These are phyloP conservation scores for Mrakia blollopis DNA, from an alignment of 768 basidiomycete genomes.

Conservation along the genomic window DNA sequence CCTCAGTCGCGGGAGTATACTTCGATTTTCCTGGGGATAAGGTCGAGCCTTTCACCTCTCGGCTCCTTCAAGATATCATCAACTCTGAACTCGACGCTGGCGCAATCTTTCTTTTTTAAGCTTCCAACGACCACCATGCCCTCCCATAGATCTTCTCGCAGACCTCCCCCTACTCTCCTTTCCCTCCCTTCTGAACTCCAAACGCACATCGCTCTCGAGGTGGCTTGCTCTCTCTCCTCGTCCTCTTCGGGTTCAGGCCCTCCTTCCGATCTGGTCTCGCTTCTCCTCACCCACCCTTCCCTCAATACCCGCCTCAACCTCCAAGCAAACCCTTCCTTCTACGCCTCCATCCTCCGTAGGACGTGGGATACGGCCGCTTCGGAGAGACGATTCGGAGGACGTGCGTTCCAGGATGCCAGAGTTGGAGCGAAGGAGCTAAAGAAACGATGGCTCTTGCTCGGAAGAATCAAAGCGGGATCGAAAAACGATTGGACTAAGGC, in stretches of 20 bases:
- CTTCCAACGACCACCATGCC: no score
- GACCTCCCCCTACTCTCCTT: background rate
- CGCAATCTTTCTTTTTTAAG: no score
- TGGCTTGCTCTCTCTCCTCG: background rate
- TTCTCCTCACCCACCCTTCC: background rate
- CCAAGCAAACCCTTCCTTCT: conserved; percentile 14
- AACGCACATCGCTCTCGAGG: background rate
- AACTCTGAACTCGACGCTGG: no score
- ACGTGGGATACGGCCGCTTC: conserved; percentile 5
- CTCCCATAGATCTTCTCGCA: no score
- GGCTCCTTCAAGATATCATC: no score
- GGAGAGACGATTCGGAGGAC: conserved; percentile 3
- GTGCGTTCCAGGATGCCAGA: background rate
- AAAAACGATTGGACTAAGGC: background rate
- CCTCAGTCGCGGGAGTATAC: no score
- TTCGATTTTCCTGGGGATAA: no score
- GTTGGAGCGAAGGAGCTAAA: conserved; percentile 12
- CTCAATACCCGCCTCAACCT: background rate
- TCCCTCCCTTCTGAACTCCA: conserved; percentile 1
- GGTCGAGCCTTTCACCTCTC: no score
- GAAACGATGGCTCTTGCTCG: conserved; percentile 5
- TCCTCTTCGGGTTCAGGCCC: background rate
- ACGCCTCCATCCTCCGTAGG: background rate
- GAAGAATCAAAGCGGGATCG: background rate
- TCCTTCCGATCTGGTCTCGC: background rate